Evolutionary conservation across 108 stramenopile genomes (phyloP).

Genomic region (Nitzschia palea): DNA sequence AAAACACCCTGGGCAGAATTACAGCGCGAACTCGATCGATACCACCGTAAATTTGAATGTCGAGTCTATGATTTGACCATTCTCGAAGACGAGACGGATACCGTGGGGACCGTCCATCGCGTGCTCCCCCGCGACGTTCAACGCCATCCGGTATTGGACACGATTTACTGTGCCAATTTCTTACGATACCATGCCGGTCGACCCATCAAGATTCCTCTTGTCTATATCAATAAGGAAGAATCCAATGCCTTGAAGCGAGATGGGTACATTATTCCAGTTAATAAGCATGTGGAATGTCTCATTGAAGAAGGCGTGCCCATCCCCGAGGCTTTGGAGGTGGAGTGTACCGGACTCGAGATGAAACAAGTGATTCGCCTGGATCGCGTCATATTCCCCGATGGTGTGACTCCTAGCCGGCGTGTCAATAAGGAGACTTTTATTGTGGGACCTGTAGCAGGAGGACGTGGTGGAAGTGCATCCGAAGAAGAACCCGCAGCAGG

Average conservation of each 20-base stretch:
- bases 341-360: slow-evolving; percentile 69
- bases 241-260: slow-evolving; percentile 79
- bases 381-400: slow-evolving; percentile 73
- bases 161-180: slow-evolving; percentile 76
- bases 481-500: slow-evolving; percentile 11
- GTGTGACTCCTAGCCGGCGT: slow-evolving; percentile 52
- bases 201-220: slow-evolving; percentile 71
- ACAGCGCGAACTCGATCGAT: slow-evolving; percentile 79
- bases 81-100: slow-evolving; percentile 47
- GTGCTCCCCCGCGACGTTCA: slow-evolving; percentile 72
- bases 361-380: slow-evolving; percentile 76
- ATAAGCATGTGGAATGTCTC: slow-evolving; percentile 60
- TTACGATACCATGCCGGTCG: slow-evolving; percentile 70
- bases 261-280: slow-evolving; percentile 73
- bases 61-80: slow-evolving; percentile 82
- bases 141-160: slow-evolving; percentile 72
- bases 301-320: slow-evolving; percentile 75
- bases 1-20: slow-evolving; percentile 75
- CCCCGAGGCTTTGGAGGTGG: slow-evolving; percentile 73
- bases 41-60: slow-evolving; percentile 50
- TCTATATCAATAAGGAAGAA: slow-evolving; percentile 72
- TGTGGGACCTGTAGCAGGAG: slow-evolving; percentile 70
- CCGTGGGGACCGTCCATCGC: slow-evolving; percentile 61
- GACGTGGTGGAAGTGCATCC: slow-evolving; percentile 29
- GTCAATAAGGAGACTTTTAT: slow-evolving; percentile 27